These are phyloP conservation scores for Chytridium lagenaria DNA, from an alignment of 371 early-diverging fungal genomes.

Conservation along the genomic window DNA sequence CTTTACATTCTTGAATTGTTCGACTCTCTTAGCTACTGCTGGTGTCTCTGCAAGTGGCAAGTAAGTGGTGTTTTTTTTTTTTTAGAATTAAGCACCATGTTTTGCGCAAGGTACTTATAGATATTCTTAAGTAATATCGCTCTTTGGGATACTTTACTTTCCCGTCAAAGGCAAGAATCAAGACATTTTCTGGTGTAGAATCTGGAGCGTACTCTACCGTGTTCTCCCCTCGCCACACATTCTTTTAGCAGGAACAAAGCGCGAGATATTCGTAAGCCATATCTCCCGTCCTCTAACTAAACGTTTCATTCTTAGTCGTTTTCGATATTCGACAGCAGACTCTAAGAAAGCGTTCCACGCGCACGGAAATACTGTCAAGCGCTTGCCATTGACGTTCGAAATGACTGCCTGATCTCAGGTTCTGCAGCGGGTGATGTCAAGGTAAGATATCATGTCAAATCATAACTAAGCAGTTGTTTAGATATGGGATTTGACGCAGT, in stretches of 20 bases:
- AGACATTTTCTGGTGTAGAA: constrained; percentile 54
- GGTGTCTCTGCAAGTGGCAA: constrained; percentile 70
- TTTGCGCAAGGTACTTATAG: too few species aligned
- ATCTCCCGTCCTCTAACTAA: constrained; percentile 7
- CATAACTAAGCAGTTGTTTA: constrained; percentile 36
- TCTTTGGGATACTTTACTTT: constrained; percentile 80
- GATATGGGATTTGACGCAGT: constrained; percentile 73
- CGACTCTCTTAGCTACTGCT: constrained; percentile 75
- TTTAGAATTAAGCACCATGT: too few species aligned
- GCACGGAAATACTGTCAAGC: constrained; percentile 70
- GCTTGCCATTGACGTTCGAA: constrained; percentile 66
- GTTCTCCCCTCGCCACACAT: constrained; percentile 66
- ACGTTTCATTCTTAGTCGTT: constrained; percentile 62
- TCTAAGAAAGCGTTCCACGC: constrained; percentile 72
- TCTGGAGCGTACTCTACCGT: constrained; percentile 71
- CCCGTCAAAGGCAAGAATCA: constrained; percentile 66
- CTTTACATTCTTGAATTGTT: constrained; percentile 74
- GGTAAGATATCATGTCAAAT: constrained; percentile 31
- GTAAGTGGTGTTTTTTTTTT: constrained; percentile 45
- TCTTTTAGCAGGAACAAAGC: constrained; percentile 75
- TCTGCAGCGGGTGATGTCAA: constrained; percentile 58
- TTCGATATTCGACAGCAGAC: constrained; percentile 77
- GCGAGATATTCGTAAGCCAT: constrained; percentile 71
- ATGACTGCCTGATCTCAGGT: constrained; percentile 65
- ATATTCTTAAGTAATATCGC: constrained; percentile 64